These are phyloP conservation scores for Trichothecium roseum DNA, from an alignment of 2,329 filamentous ascomycete genomes.

Conservation along the genomic window DNA sequence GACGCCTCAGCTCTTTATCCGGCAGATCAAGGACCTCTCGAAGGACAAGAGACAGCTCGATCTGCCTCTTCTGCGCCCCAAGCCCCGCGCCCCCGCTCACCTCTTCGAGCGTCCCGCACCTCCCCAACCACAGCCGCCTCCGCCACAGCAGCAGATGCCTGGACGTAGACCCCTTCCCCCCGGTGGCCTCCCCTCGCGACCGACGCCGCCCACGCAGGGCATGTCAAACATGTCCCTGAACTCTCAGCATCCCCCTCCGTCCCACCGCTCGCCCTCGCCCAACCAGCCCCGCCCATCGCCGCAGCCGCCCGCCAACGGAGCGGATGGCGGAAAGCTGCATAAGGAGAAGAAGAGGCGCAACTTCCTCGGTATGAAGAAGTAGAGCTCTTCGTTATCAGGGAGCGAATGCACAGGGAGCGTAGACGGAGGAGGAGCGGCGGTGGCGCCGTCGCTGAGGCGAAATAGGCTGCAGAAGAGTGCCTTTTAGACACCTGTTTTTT, in stretches of 20 bases:
- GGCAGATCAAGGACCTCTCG: constrained; percentile 72
- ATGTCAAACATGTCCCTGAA: constrained; percentile 46
- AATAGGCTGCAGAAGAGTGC: not conserved
- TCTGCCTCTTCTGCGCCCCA: constrained; percentile 70
- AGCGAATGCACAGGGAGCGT: not conserved
- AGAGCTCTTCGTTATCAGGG: constrained; percentile 16
- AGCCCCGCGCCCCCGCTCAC: constrained; percentile 74
- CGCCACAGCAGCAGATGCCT: constrained; percentile 9
- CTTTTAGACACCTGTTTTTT: too few relatives aligned
- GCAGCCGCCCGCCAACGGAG: constrained; percentile 12
- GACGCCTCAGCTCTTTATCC: constrained; percentile 70
- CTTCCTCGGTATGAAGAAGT: constrained; percentile 51
- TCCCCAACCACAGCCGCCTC: constrained; percentile 25
- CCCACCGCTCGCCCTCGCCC: constrained; percentile 13
- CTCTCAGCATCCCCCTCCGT: constrained; percentile 4
- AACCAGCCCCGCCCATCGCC: constrained; percentile 6
- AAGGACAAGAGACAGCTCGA: constrained; percentile 65
- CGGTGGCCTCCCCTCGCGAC: constrained; percentile 15
- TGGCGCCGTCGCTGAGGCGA: not conserved
- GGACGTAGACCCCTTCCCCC: constrained; percentile 3
- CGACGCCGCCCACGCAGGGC: constrained; percentile 39
- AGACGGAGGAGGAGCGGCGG: not conserved
- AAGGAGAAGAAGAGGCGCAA: constrained; percentile 55
- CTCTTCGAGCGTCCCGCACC: constrained; percentile 65
- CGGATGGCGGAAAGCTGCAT: constrained; percentile 28